A percentile compares a stretch with the other conserved stretches of the same genome.
These are phyloP conservation scores for Botrytis paeoniae DNA, from an alignment of 2,329 filamentous ascomycete genomes.

Conservation along the genomic window DNA sequence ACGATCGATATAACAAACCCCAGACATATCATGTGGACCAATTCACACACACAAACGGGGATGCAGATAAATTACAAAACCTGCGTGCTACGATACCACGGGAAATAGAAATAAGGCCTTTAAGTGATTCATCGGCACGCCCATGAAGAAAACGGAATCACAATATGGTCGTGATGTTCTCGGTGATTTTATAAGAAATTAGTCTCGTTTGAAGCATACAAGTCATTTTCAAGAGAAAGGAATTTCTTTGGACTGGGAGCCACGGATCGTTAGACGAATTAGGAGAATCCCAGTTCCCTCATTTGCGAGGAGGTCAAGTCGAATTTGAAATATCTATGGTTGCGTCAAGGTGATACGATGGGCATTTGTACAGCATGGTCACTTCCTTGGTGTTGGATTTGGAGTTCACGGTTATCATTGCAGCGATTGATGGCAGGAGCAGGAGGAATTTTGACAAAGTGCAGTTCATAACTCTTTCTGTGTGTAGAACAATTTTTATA, in stretches of 20 bases:
- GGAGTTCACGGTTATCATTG: neutral
- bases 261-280: neutral
- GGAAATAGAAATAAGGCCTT: neutral
- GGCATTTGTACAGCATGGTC: slow-evolving; percentile 1
- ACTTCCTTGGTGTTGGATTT: neutral
- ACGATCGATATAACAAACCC: neutral
- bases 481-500: neutral
- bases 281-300: neutral
- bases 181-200: neutral
- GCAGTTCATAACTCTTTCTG: neutral
- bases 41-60: neutral
- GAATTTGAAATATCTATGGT: neutral
- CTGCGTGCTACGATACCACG: neutral
- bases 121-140: neutral
- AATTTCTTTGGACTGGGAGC: neutral
- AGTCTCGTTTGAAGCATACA: neutral
- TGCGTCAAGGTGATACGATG: neutral
- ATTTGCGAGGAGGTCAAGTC: neutral
- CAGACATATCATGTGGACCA: neutral
- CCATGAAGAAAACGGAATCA: neutral
- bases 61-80: neutral
- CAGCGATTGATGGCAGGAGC: neutral
- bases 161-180: neutral
- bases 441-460: neutral
- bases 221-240: neutral